Evolutionary conservation across 2,329 filamentous ascomycete genomes (phyloP).

Genomic region (Tympanopsis confertula): DNA sequence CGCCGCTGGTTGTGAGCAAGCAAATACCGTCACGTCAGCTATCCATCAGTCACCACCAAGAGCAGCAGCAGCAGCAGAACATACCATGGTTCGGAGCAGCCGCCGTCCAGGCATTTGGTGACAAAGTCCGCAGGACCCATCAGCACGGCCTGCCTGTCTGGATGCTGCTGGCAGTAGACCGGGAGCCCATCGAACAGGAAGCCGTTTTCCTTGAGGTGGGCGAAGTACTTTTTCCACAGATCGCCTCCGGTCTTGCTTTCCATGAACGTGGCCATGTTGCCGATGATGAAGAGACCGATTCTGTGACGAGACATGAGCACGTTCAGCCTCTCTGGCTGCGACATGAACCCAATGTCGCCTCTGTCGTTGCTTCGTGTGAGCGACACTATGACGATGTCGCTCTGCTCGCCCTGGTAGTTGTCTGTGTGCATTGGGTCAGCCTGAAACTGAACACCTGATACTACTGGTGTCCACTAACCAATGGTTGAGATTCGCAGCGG

Average conservation of each 20-base stretch:
- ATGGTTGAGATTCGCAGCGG: conserved; percentile 56
- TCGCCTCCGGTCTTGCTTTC: conserved; percentile 40
- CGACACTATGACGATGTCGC: conserved; percentile 58
- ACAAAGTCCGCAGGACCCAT: conserved; percentile 44
- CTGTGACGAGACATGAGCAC: conserved; percentile 59
- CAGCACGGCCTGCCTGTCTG: conserved; percentile 32
- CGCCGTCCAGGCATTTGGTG: conserved; percentile 53
- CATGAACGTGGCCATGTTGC: conserved; percentile 58
- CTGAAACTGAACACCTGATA: conserved; percentile 1
- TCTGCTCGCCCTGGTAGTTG: conserved; percentile 71
- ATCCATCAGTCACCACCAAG: conserved; percentile 3
- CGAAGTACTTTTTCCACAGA: conserved; percentile 46
- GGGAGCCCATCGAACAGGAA: conserved; percentile 50
- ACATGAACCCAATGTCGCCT: conserved; percentile 62
- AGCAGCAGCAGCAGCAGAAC: conserved; percentile 8
- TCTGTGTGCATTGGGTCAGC: conserved; percentile 28
- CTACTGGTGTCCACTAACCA: conserved; percentile 29
- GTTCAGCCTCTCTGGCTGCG: conserved; percentile 53
- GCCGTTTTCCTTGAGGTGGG: conserved; percentile 34
- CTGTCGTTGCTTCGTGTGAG: conserved; percentile 53
- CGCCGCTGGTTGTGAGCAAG: conserved; percentile 24
- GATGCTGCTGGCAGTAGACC: conserved; percentile 48
- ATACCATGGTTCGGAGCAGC: conserved; percentile 53
- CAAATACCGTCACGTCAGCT: background rate
- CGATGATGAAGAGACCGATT: conserved; percentile 55